Percentiles rank a stretch among this genome's conserved stretches.
Evolutionary conservation across 73 alveolate species (phyloP).

Genomic region (Symbiodinium pilosum): DNA sequence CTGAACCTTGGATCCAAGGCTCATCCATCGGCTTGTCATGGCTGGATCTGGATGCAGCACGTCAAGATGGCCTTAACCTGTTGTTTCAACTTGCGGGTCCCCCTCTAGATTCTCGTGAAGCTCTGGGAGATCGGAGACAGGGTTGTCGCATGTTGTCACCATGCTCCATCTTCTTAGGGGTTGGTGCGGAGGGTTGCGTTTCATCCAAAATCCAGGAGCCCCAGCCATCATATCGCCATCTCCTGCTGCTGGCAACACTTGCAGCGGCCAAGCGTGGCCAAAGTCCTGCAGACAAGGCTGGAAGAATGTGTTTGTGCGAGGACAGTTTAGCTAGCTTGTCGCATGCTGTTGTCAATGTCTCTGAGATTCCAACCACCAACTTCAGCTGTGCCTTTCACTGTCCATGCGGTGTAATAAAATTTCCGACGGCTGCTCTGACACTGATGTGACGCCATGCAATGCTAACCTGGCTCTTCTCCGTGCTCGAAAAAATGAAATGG

Average conservation of each 20-base stretch:
- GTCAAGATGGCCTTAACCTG: too few relatives aligned
- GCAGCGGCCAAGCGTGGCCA: conserved; percentile 88
- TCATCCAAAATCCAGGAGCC: not conserved
- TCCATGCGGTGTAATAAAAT: too few relatives aligned
- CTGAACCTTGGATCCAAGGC: conserved; percentile 61
- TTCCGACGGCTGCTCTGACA: not conserved
- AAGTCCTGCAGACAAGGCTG: conserved; percentile 27
- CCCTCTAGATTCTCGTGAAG: too few relatives aligned
- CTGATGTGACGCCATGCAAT: not conserved
- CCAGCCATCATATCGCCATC: not conserved
- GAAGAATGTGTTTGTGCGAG: not conserved
- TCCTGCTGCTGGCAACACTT: not conserved
- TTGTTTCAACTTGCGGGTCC: too few relatives aligned
- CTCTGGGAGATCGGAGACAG: too few relatives aligned
- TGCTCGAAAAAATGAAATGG: conserved; percentile 74
- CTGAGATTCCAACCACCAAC: conserved; percentile 30
- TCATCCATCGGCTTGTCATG: too few relatives aligned
- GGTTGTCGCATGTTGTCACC: too few relatives aligned
- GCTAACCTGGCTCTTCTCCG: not conserved
- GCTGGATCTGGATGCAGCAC: too few relatives aligned
- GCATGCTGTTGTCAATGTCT: too few relatives aligned
- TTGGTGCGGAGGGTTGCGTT: too few relatives aligned
- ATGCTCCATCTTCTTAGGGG: too few relatives aligned
- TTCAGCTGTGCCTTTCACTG: conserved; percentile 34
- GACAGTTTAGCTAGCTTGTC: too few relatives aligned